Base-by-base conservation (phyloP, 352 stramenopile species). In the Pythium phragmitis region DNA sequence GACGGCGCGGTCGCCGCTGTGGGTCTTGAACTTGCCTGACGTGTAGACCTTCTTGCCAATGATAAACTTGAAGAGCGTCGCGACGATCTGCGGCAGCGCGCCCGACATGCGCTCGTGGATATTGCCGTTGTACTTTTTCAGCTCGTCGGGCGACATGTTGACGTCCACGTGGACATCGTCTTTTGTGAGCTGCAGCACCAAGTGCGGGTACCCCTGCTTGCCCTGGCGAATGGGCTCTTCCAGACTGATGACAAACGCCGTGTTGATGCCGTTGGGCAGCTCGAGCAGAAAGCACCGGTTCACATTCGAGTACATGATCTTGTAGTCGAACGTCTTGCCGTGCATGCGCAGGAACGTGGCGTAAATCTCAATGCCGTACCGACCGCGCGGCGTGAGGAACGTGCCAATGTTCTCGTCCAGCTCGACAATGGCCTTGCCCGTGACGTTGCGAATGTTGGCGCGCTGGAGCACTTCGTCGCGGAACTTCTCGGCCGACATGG, bases 301-400 rank as follows among this genome's bases (percentile, higher is more conserved):
- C 73, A 99, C 99, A 76, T 99, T 98, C 57, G 98, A 97, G 85
- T 99, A 99, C 79, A 97, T 94, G 73, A 99, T 99, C 82, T 99
- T 99, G 91, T 99, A 99, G 87, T 99, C 96, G 76, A 99, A 99
- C 67, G 97, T 99, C 70, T 97, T 97, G 71, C 96, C 96, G 64
- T 96, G 85, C 85, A 99, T 99, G 51, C 97, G 94, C 68, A 99
- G 78, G 76, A 98, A 99, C 11, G 86, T 94, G 53, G 85, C 84
- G 80, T 99, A 99, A 73, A 99, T 93, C 77, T 99, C 96, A 59
- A 99, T 94, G 7, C 87, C 90, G 68, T 99, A 99, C 64, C 96
- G 88, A 46, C 98, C 98, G 57, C 98, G 85, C 41, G 98, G 98
- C 36, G 96, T 99, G 56, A 99, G 82, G 79, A 99, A 99, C 37